These are phyloP conservation scores for Ceratocystis cubensis DNA, from an alignment of 2,329 filamentous ascomycete genomes.

Conservation along the genomic window DNA sequence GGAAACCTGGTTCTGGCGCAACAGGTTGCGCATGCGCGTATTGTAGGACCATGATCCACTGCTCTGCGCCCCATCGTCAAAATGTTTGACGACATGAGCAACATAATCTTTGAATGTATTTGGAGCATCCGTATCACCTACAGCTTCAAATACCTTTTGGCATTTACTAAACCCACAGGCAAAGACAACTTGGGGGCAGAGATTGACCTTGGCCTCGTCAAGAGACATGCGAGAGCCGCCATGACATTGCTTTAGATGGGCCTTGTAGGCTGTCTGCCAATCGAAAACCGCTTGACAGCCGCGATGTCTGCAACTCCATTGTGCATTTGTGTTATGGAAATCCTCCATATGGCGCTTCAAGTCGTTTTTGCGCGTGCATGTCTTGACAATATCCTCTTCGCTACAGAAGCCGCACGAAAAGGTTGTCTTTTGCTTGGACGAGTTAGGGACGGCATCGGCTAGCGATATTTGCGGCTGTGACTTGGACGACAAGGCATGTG, in stretches of 20 bases:
- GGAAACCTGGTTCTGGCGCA: constrained; percentile 31
- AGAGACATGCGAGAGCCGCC: constrained; percentile 33
- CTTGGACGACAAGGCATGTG: constrained; percentile 22
- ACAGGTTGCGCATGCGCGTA: constrained; percentile 34
- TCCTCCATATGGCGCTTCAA: constrained; percentile 38
- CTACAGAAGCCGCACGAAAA: constrained; percentile 34
- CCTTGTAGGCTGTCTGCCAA: constrained; percentile 37
- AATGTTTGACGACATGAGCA: constrained; percentile 36
- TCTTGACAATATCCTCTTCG: constrained; percentile 33
- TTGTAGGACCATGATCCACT: constrained; percentile 34
- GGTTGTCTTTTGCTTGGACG: constrained; percentile 30
- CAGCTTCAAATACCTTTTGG: constrained; percentile 33
- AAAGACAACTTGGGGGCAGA: constrained; percentile 37
- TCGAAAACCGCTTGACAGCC: constrained; percentile 36
- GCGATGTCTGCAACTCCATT: constrained; percentile 35
- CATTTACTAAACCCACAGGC: constrained; percentile 38
- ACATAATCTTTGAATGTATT: constrained; percentile 36
- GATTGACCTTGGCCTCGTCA: constrained; percentile 32
- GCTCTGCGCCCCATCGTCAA: constrained; percentile 32
- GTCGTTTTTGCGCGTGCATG: constrained; percentile 37
- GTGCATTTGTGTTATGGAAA: constrained; percentile 36
- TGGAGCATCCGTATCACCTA: constrained; percentile 30
- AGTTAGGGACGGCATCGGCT: not conserved
- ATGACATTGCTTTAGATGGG: constrained; percentile 35
- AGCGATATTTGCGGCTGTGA: constrained; percentile 12